Percentiles rank a stretch among this genome's conserved stretches.
Conservation (phyloP, 768 basidiomycete genomes). For the Glaciozyma antarctica region DNA sequence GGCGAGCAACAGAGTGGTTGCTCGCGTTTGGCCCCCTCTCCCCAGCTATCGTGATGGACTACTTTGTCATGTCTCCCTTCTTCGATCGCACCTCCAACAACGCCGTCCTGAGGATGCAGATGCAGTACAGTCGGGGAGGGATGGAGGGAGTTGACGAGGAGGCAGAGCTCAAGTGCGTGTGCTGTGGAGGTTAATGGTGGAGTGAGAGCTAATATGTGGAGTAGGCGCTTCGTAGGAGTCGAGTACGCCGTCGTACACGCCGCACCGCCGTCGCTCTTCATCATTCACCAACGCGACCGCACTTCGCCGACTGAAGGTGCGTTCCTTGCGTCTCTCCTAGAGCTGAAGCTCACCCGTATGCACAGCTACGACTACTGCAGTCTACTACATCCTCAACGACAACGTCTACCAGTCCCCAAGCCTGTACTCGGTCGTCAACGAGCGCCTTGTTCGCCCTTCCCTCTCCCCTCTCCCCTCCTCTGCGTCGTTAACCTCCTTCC, state of each 20-base stretch:
- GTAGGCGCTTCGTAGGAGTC: slow-evolving; percentile 59
- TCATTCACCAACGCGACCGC: slow-evolving; percentile 81
- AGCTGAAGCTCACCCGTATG: slow-evolving; percentile 3
- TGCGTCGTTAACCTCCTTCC: slow-evolving; percentile 42
- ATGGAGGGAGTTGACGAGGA: slow-evolving; percentile 52
- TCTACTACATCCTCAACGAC: slow-evolving; percentile 80
- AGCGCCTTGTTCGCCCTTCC: slow-evolving; percentile 55
- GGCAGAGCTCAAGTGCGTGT: slow-evolving; percentile 63
- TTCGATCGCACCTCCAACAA: slow-evolving; percentile 92
- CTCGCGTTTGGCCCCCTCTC: slow-evolving; percentile 53
- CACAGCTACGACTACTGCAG: slow-evolving; percentile 63
- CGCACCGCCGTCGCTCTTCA: slow-evolving; percentile 67
- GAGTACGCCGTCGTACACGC: slow-evolving; percentile 79
- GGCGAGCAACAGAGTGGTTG: slow-evolving; percentile 33
- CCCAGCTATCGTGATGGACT: slow-evolving; percentile 71
- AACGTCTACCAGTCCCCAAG: slow-evolving; percentile 82
- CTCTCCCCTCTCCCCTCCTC: background rate
- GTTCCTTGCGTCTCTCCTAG: slow-evolving; percentile 25
- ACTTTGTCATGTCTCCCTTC: slow-evolving; percentile 83
- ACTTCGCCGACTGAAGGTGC: slow-evolving; percentile 72
- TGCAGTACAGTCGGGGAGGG: slow-evolving; percentile 62
- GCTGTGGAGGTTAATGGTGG: background rate
- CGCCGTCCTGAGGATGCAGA: slow-evolving; percentile 86
- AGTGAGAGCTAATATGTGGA: background rate
- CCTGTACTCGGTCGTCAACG: slow-evolving; percentile 71